Conservation (phyloP, 106 monocot species). For the Narthecium ossifragum region DNA sequence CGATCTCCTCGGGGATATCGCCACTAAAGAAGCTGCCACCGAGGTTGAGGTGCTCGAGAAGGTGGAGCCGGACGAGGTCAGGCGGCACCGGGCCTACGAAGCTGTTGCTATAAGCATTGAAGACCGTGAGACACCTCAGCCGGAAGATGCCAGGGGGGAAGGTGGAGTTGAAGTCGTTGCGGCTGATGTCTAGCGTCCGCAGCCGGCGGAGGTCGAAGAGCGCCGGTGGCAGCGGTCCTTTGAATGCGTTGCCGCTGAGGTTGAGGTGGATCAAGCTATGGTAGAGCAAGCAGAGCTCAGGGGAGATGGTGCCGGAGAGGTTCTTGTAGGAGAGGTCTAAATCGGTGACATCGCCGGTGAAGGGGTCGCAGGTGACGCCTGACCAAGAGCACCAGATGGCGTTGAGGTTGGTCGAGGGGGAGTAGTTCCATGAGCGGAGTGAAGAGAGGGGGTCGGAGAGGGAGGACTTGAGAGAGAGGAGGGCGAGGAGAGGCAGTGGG, state of each 20-base stretch:
- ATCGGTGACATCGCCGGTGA: slow-evolving; percentile 20
- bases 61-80: slow-evolving; percentile 18
- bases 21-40: slow-evolving; percentile 83
- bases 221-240: slow-evolving; percentile 38
- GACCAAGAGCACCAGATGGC: slow-evolving; percentile 52
- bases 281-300: too few species aligned
- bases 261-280: slow-evolving; percentile 27
- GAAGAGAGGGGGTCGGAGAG: slow-evolving; percentile 46
- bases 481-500: slow-evolving; percentile 40
- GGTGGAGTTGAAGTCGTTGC: slow-evolving; percentile 68
- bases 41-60: slow-evolving; percentile 55
- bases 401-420: background rate
- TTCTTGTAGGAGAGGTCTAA: slow-evolving; percentile 62
- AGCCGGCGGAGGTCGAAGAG: slow-evolving; percentile 18
- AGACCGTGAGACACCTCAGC: slow-evolving; percentile 27
- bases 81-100: slow-evolving; percentile 50
- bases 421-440: slow-evolving; percentile 50
- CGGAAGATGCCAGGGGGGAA: slow-evolving; percentile 39
- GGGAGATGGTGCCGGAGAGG: slow-evolving; percentile 7
- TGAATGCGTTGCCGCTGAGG: slow-evolving; percentile 67
- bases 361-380: slow-evolving; percentile 38
- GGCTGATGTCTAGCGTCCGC: slow-evolving; percentile 59
- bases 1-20: slow-evolving; percentile 31
- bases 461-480: slow-evolving; percentile 61
- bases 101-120: slow-evolving; percentile 83